Conservation (phyloP, 148 eudicot species). For the Selenicereus undatus region DNA sequence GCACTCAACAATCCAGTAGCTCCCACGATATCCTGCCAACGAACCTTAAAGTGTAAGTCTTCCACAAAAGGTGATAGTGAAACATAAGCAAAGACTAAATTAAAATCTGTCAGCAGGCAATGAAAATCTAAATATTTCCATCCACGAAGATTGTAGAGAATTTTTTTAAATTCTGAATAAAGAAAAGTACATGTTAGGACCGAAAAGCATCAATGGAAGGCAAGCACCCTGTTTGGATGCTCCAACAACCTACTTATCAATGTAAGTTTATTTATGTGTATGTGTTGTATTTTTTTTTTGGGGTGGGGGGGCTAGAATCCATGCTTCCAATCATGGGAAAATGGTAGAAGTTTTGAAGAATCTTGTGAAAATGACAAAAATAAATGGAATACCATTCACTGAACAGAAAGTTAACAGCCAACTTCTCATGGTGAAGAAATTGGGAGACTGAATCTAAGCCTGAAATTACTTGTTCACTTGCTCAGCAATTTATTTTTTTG, state of each 20-base stretch:
- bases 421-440: not conserved
- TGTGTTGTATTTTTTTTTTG: too few relatives aligned
- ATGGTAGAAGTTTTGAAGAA: not conserved
- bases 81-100: not conserved
- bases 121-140: not conserved
- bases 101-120: not conserved
- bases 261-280: too few relatives aligned
- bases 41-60: not conserved
- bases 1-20: conserved; percentile 65
- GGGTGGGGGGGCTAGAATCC: not conserved
- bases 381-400: not conserved
- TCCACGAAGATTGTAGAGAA: not conserved
- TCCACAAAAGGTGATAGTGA: not conserved
- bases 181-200: not conserved
- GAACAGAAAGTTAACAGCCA: not conserved
- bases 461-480: not conserved
- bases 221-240: not conserved
- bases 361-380: not conserved
- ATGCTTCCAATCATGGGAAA: not conserved
- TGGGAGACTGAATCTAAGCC: not conserved
- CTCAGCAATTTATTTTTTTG: not conserved
- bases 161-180: not conserved
- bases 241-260: too few relatives aligned
- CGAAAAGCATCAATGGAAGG: not conserved
- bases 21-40: conserved; percentile 69